A percentile compares a stretch with the other conserved stretches of the same genome.
Conservation (phyloP, 2,329 filamentous ascomycete genomes). For the Neopestalotiopsis rosae region DNA sequence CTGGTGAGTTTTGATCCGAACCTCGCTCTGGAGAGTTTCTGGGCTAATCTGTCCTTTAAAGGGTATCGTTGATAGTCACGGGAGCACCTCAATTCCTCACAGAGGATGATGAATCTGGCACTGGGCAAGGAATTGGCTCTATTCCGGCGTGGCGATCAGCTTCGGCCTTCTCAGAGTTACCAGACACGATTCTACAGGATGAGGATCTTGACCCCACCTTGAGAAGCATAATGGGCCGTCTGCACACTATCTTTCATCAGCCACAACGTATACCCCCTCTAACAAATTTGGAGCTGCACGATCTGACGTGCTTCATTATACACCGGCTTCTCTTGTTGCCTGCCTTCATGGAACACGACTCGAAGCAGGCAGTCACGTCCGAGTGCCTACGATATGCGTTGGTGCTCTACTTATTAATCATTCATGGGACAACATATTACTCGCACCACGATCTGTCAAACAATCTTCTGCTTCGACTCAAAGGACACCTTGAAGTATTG, state of each 20-base stretch:
- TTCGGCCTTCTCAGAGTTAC: conserved; percentile 29
- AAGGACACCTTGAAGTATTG: conserved; percentile 33
- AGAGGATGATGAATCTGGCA: conserved; percentile 55
- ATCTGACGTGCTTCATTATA: conserved; percentile 59
- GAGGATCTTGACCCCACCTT: conserved; percentile 2
- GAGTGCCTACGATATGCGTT: conserved; percentile 54
- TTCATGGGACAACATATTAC: conserved; percentile 62
- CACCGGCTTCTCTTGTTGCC: conserved; percentile 49
- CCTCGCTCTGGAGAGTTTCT: neutral
- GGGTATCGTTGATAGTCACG: conserved; percentile 63
- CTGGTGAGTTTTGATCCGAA: conserved; percentile 45
- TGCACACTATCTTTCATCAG: conserved; percentile 48
- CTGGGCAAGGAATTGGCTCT: conserved; percentile 54
- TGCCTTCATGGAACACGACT: conserved; percentile 7
- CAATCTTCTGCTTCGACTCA: conserved; percentile 39
- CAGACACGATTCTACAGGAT: neutral
- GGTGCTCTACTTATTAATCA: conserved; percentile 56
- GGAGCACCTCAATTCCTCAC: conserved; percentile 57
- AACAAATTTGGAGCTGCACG: conserved; percentile 53
- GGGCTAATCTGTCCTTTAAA: conserved; percentile 29
- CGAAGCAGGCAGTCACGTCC: conserved; percentile 28
- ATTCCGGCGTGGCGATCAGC: conserved; percentile 53
- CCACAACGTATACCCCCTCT: conserved; percentile 31
- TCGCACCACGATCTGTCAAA: conserved; percentile 50
- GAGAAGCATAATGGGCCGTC: conserved; percentile 44